These are phyloP conservation scores for Plasmodium relictum DNA, from an alignment of 169 alveolate species.

Conservation along the genomic window DNA sequence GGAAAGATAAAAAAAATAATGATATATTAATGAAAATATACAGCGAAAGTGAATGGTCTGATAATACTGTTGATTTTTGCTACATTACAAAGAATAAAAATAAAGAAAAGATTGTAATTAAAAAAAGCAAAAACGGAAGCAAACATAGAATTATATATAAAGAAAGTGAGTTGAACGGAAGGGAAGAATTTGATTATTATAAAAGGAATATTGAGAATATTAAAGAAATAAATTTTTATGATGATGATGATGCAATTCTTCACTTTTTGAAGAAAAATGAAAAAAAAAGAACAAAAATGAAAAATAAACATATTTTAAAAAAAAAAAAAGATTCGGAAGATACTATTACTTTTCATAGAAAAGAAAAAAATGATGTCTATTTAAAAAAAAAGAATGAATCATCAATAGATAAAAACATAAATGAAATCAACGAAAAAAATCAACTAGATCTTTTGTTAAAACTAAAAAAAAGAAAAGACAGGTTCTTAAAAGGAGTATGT, in stretches of 20 bases:
- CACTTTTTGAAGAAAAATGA: not conserved
- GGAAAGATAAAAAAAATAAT: conserved; percentile 12
- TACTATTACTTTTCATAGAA: no score
- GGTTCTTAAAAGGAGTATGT: not conserved
- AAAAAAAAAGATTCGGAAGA: no score
- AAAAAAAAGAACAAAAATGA: not conserved
- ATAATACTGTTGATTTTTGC: conserved; percentile 39
- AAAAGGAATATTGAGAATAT: not conserved
- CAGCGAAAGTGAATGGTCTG: conserved; percentile 49
- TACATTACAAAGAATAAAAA: conserved; percentile 18
- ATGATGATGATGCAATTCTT: conserved; percentile 27
- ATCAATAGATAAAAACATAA: not conserved
- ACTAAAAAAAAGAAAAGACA: not conserved
- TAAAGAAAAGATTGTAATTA: conserved; percentile 39
- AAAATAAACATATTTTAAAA: no score
- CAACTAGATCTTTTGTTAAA: not conserved
- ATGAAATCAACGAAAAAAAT: not conserved
- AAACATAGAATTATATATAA: not conserved
- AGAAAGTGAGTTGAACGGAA: conserved; percentile 17
- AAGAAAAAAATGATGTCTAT: no score
- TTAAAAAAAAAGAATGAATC: no score
- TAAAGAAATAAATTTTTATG: conserved; percentile 25
- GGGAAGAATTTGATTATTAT: conserved; percentile 14
- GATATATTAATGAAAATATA: conserved; percentile 12
- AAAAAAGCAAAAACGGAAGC: conserved; percentile 10